phyloP scores from a whole-genome alignment of 768 basidiomycete genomes.

The Clitopilus hobsonii region DNA sequence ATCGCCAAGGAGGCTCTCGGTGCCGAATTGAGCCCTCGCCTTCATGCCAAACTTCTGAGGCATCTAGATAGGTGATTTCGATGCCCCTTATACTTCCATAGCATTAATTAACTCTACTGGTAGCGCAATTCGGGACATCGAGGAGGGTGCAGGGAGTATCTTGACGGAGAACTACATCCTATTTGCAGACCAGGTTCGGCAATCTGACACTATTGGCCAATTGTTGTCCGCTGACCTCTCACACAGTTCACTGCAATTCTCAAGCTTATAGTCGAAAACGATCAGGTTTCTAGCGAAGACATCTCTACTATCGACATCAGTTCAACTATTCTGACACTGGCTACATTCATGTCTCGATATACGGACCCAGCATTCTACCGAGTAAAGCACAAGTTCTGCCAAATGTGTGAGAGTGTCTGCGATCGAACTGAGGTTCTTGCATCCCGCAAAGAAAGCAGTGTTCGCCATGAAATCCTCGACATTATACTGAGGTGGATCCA shows the following conservation, averaged over 20 bases:
- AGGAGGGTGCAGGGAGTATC: constrained; percentile 40
- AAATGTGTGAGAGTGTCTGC: constrained; percentile 64
- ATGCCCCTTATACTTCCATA: not conserved
- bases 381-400: constrained; percentile 73
- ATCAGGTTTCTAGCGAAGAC: constrained; percentile 52
- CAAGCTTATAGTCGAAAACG: constrained; percentile 74
- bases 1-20: constrained; percentile 78
- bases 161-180: constrained; percentile 37
- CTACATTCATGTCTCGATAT: constrained; percentile 62
- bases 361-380: constrained; percentile 48
- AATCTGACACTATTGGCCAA: not conserved
- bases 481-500: constrained; percentile 78
- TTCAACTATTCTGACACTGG: constrained; percentile 53
- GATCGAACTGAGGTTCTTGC: constrained; percentile 55
- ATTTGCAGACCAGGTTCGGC: constrained; percentile 69
- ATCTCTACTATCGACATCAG: constrained; percentile 61
- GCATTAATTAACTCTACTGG: not conserved
- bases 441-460: constrained; percentile 60
- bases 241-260: constrained; percentile 68
- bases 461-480: constrained; percentile 71
- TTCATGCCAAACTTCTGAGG: constrained; percentile 64
- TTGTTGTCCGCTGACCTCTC: not conserved
- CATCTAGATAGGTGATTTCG: constrained; percentile 63
- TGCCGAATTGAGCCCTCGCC: constrained; percentile 64
- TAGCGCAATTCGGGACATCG: constrained; percentile 50